Percentiles rank a stretch among this genome's conserved stretches.
Conservation (phyloP, 108 stramenopile genomes). For the Seminavis robusta region DNA sequence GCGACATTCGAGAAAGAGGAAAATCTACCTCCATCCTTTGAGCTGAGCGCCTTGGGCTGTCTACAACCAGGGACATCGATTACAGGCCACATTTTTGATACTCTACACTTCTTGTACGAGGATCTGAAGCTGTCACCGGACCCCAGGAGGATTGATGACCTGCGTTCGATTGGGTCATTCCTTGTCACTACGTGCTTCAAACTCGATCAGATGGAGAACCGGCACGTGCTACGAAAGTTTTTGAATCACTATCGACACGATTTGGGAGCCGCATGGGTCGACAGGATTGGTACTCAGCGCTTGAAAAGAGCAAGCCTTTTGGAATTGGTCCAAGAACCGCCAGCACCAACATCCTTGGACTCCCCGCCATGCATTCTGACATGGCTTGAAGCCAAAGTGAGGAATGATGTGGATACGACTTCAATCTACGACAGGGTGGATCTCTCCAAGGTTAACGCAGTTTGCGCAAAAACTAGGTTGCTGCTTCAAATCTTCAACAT, state of each 20-base stretch:
- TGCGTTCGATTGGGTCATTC: conserved; percentile 18
- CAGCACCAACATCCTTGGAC: conserved; percentile 1
- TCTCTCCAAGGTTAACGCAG: conserved; percentile 32
- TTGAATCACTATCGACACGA: conserved; percentile 47
- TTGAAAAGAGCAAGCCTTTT: not conserved
- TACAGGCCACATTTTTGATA: conserved; percentile 46
- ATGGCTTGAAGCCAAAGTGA: conserved; percentile 31
- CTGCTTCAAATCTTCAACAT: conserved; percentile 42
- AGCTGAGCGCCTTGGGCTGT: conserved; percentile 5
- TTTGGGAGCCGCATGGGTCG: conserved; percentile 19
- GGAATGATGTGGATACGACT: not conserved
- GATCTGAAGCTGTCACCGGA: conserved; percentile 52
- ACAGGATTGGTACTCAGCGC: not conserved
- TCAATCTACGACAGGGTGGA: conserved; percentile 9
- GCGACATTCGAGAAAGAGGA: not conserved
- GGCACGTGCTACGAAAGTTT: not conserved
- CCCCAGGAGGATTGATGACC: conserved; percentile 7
- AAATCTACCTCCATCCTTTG: conserved; percentile 3
- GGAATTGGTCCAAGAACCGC: not conserved
- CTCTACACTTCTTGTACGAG: conserved; percentile 70
- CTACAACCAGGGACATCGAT: not conserved
- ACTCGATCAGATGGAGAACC: not conserved
- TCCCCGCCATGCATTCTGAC: conserved; percentile 37
- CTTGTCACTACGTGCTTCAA: conserved; percentile 10
- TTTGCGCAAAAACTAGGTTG: conserved; percentile 40